Evolutionary conservation across 2,329 filamentous ascomycete species (phyloP), one percentile per base, ranked within the genome.

Genomic region (Aureobasidium sp.): DNA sequence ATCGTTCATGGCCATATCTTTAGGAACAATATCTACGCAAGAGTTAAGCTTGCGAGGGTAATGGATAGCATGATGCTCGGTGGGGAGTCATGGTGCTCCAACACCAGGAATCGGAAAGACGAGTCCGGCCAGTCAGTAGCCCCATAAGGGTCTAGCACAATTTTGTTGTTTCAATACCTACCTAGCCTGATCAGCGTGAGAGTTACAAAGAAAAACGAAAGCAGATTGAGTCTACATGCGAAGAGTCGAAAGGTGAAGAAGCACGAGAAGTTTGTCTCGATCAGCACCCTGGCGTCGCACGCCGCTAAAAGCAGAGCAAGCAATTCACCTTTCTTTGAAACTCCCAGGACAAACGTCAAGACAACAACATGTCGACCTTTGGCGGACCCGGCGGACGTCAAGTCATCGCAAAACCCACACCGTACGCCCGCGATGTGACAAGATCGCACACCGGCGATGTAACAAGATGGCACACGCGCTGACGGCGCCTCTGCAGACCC

Each of bases 401-500:
- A 64, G 77, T 82, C 65, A 80, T 81, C 70, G 75, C 80, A 61
- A 90, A 88, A 71, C 88, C 88, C 57, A 84, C 80, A 23, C 88
- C 88, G 83, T 88, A 76, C 73, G 85, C 21, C 17, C 4, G 3
- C 10, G 11, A 10, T 53, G 27, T 31, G 23, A 42, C 21, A n/a
- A n/a, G n/a, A n/a, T 49, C 38, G 25, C 45, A 31, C 46, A 21
- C 15, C 15, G 25, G 9, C n/a, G 4, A n/a, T n/a, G n/a, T n/a
- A n/a, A n/a, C n/a, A n/a, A n/a, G n/a, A n/a, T 23, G 13, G 13
- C 13, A 8, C 49, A 27, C 21, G 21, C 35, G 57, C 37, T 47
- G 93, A 97, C 74, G 91, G 96, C 69, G 91, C 96, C 73, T 17
- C 29, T 35, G 23, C 66, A 94, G 90, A 61, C 93, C 93, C 5